A percentile compares a stretch with the other conserved stretches of the same genome.
These are phyloP conservation scores for Plenodomus tracheiphilus DNA, from an alignment of 2,329 filamentous ascomycete species.

Conservation along the genomic window DNA sequence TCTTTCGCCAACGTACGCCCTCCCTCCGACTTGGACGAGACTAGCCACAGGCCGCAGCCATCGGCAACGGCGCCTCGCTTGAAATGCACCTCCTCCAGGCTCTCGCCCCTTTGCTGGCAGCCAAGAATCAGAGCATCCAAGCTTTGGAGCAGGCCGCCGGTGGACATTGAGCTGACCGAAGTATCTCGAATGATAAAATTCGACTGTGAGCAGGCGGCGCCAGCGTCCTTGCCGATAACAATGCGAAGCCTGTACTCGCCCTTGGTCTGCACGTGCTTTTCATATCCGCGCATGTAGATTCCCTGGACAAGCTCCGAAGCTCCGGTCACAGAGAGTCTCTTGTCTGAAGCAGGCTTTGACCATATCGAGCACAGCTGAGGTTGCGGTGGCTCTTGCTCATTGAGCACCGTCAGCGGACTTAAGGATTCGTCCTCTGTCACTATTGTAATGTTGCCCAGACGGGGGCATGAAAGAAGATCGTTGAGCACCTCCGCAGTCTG, in stretches of 20 bases:
- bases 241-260: constrained; percentile 34
- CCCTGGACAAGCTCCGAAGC: constrained; percentile 36
- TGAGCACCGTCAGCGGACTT: constrained; percentile 31
- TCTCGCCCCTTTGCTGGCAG: constrained; percentile 41
- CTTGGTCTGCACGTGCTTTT: constrained; percentile 41
- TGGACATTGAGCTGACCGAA: constrained; percentile 13
- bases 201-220: constrained; percentile 27
- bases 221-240: constrained; percentile 29
- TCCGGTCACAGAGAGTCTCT: constrained; percentile 20
- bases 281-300: constrained; percentile 42
- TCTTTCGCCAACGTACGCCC: constrained; percentile 43
- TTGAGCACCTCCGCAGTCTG: constrained; percentile 37
- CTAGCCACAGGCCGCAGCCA: constrained; percentile 37
- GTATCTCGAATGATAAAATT: constrained; percentile 39
- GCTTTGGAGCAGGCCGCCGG: constrained; percentile 30
- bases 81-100: constrained; percentile 44
- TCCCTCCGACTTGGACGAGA: constrained; percentile 36
- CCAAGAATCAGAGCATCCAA: constrained; percentile 39
- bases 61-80: constrained; percentile 38
- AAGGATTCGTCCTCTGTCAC: constrained; percentile 40
- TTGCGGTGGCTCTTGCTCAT: constrained; percentile 28
- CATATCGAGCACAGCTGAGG: constrained; percentile 42
- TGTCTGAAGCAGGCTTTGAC: constrained; percentile 31
- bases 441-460: constrained; percentile 41
- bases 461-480: constrained; percentile 38